These are phyloP conservation scores for Phialophora verrucosa DNA, from an alignment of 2,329 filamentous ascomycete species.

Conservation along the genomic window DNA sequence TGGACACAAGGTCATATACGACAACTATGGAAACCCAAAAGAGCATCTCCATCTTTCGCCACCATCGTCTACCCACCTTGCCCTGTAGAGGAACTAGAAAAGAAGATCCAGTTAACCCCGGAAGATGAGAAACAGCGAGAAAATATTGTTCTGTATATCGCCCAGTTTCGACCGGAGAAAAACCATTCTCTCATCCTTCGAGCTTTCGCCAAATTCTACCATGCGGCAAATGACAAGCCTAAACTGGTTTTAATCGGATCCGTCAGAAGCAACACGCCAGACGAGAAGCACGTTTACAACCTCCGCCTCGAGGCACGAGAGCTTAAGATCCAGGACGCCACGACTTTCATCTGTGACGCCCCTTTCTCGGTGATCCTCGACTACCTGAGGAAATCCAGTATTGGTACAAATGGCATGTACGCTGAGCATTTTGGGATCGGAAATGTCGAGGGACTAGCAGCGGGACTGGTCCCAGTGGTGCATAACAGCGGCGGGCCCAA, in stretches of 20 bases:
- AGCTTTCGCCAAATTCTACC: slow-evolving; percentile 79
- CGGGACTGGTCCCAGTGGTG: slow-evolving; percentile 88
- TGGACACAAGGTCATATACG: slow-evolving; percentile 90
- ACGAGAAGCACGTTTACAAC: slow-evolving; percentile 73
- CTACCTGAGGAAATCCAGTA: slow-evolving; percentile 74
- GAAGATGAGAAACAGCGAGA: slow-evolving; percentile 67
- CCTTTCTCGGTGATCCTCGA: slow-evolving; percentile 85
- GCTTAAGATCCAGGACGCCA: slow-evolving; percentile 78
- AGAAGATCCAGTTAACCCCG: slow-evolving; percentile 72
- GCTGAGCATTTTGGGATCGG: slow-evolving; percentile 99
- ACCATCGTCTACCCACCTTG: slow-evolving; percentile 89
- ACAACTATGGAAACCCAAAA: slow-evolving; percentile 68
- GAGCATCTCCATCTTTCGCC: slow-evolving; percentile 60
- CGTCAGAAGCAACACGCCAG: slow-evolving; percentile 71
- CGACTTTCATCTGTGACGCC: slow-evolving; percentile 88
- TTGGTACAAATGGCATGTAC: slow-evolving; percentile 99
- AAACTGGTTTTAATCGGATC: slow-evolving; percentile 86
- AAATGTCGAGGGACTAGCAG: slow-evolving; percentile 96
- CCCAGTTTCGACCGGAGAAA: slow-evolving; percentile 96
- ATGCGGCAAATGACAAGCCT: slow-evolving; percentile 56
- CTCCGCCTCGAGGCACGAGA: slow-evolving; percentile 85
- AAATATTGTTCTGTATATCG: slow-evolving; percentile 84
- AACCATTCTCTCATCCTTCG: slow-evolving; percentile 87
- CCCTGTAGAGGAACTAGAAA: slow-evolving; percentile 81
- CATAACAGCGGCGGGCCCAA: slow-evolving; percentile 93